A percentile compares a stretch with the other conserved stretches of the same genome.
Evolutionary conservation across 2,329 filamentous ascomycete species (phyloP).

Genomic region (Apiospora arundinis): DNA sequence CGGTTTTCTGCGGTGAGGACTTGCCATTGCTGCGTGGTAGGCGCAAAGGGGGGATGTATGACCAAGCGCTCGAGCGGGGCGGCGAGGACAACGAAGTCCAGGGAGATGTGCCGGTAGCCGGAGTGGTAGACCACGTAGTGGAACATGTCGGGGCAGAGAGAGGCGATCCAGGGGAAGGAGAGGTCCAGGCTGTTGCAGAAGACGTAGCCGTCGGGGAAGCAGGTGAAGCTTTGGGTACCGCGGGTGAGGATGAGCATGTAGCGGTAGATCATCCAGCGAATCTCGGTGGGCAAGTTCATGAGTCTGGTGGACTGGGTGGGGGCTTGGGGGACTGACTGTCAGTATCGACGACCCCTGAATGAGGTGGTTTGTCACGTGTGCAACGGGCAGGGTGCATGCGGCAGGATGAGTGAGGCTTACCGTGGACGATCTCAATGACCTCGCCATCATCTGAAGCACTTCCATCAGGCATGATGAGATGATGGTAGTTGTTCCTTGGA

Average conservation of each 20-base stretch:
- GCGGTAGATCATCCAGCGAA: not conserved
- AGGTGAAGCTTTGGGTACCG: constrained; percentile 48
- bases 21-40: not conserved
- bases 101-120: not conserved
- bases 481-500: not conserved
- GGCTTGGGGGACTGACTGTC: not conserved
- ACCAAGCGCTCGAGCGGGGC: not conserved
- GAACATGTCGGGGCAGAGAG: not conserved
- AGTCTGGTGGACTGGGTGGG: not conserved
- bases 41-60: not conserved
- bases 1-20: not conserved
- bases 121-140: not conserved
- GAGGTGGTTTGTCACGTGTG: too few relatives aligned
- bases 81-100: not conserved
- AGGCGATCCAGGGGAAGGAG: not conserved
- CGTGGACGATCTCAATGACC: not conserved
- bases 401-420: not conserved
- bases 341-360: not conserved
- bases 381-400: too few relatives aligned
- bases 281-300: not conserved
- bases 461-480: not conserved
- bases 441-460: not conserved
- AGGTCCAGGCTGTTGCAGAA: constrained; percentile 48
- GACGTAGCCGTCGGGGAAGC: constrained; percentile 62
- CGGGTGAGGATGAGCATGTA: constrained; percentile 52